phyloP scores from a whole-genome alignment of 352 stramenopile genomes.

The Pelagophyceae sp. region DNA sequence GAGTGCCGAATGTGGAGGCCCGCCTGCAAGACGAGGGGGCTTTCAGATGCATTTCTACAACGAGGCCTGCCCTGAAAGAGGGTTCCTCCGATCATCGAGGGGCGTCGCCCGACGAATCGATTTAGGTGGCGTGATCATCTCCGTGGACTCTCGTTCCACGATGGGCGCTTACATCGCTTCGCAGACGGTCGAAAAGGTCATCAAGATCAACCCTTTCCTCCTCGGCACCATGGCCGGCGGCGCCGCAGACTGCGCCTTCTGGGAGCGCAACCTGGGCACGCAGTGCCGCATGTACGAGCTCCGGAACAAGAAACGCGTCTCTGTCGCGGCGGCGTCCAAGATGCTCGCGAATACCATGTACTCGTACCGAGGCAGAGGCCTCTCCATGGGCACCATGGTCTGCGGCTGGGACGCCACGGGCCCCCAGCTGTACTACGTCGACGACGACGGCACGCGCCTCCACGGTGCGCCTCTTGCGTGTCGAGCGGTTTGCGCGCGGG shows the following conservation, averaged over 20 bases:
- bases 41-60: not conserved
- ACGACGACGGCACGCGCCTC: slow-evolving; percentile 96
- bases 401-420: slow-evolving; percentile 96
- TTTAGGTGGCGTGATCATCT: slow-evolving; percentile 78
- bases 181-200: slow-evolving; percentile 98
- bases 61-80: not conserved
- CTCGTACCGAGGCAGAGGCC: slow-evolving; percentile 70
- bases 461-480: slow-evolving; percentile 61
- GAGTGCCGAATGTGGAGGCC: slow-evolving; percentile 15
- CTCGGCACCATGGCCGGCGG: slow-evolving; percentile 87
- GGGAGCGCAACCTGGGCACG: slow-evolving; percentile 94
- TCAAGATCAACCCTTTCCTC: slow-evolving; percentile 99
- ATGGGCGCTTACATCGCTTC: slow-evolving; percentile 98
- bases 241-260: slow-evolving; percentile 98
- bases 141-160: slow-evolving; percentile 96
- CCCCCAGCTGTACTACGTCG: slow-evolving; percentile 98
- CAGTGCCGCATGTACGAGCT: slow-evolving; percentile 94
- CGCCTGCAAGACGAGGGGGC: not conserved
- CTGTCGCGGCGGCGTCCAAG: slow-evolving; percentile 93
- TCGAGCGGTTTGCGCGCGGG: too few relatives aligned
- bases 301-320: slow-evolving; percentile 97
- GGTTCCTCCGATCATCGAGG: not conserved
- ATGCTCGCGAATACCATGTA: slow-evolving; percentile 98
- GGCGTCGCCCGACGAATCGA: slow-evolving; percentile 44
- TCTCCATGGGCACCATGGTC: slow-evolving; percentile 98